Base-by-base conservation (phyloP, 78 protist genomes). In the Protostelium mycophagum region DNA sequence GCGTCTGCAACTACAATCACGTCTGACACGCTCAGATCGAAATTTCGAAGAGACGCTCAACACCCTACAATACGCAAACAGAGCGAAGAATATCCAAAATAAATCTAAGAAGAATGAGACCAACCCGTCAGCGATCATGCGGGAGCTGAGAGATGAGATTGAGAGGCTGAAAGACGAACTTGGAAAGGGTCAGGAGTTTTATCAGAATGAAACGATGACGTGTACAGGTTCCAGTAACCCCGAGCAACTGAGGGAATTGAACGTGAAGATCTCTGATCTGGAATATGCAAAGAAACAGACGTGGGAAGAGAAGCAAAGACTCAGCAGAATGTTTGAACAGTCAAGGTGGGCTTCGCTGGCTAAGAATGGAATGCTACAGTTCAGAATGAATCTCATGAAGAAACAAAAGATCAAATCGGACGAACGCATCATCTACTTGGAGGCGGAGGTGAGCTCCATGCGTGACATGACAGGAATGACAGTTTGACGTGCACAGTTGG, bases 11-110 rank as follows among this genome's bases (percentile, higher is more conserved):
- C 29, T 84, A 84, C 34, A 35, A 9, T 23, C 37, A 28, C n/a
- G 1, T 10, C 88, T 37, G 28, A 35, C 28, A 34, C 28, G 31
- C 0, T 5, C 93, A 1, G 25, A 63, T 1, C 0, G 28, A 36
- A 87, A 85, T 90, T 0, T 95, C 23, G 98, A 97, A 5, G 99
- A 98, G 85, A 96, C 98, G 10, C 73, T 96, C 38, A 85, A 92
- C 35, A 97, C 98, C 39, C 93, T 97, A 9, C 98, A 96, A 38
- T 97, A 98, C 39, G 98, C 99, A 34, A 37, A 38, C 88, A 90
- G 98, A 0, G 99, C 99, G 0, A 96, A 97, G 92, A 88, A 73
- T 88, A 97, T 98, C 90, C 85, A 88, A 87, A 98, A 98, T 90
- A 91, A 89, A 34, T 97, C 98, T 25, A 95, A 96, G 85, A 91